phyloP scores from a whole-genome alignment of 139 green algal genomes.

The Astrephomene gubernaculifera region DNA sequence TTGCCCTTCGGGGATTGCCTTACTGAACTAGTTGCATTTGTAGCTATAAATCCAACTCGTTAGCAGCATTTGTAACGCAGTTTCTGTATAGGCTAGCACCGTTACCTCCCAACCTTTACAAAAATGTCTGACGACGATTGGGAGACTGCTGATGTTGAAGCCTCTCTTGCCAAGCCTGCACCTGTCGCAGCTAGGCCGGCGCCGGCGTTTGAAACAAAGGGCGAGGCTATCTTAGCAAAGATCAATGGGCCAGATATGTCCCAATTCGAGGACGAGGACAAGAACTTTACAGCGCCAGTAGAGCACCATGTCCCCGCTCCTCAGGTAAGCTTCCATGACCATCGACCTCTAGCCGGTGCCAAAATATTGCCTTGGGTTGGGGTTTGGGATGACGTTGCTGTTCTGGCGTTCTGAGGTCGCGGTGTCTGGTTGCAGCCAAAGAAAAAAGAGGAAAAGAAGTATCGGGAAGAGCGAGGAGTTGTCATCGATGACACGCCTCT shows the following conservation, averaged over 20 bases:
- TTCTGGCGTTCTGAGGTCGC: no score
- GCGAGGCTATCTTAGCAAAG: slow-evolving; percentile 48
- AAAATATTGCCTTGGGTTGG: no score
- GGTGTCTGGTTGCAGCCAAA: slow-evolving; percentile 63
- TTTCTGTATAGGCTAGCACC: background rate
- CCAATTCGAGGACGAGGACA: slow-evolving; percentile 70
- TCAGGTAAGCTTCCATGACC: slow-evolving; percentile 1
- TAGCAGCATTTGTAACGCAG: no score
- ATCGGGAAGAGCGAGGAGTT: slow-evolving; percentile 38
- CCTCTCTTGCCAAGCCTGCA: slow-evolving; percentile 2
- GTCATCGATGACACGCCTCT: slow-evolving; percentile 60
- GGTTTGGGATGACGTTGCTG: no score
- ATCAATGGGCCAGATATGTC: slow-evolving; percentile 45
- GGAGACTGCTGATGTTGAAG: slow-evolving; percentile 53
- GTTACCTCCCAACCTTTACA: background rate
- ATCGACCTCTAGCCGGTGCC: no score
- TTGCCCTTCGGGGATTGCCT: no score
- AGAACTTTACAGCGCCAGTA: slow-evolving; percentile 27
- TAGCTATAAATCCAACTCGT: no score
- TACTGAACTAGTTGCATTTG: no score
- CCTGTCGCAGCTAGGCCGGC: background rate
- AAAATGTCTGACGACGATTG: slow-evolving; percentile 64
- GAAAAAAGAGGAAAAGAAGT: slow-evolving; percentile 73
- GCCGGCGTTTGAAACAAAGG: slow-evolving; percentile 45
- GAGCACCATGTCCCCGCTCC: slow-evolving; percentile 38